Evolutionary conservation across 1,139 yeast genomes (phyloP).

Genomic region (Lodderomyces jiufengensis): DNA sequence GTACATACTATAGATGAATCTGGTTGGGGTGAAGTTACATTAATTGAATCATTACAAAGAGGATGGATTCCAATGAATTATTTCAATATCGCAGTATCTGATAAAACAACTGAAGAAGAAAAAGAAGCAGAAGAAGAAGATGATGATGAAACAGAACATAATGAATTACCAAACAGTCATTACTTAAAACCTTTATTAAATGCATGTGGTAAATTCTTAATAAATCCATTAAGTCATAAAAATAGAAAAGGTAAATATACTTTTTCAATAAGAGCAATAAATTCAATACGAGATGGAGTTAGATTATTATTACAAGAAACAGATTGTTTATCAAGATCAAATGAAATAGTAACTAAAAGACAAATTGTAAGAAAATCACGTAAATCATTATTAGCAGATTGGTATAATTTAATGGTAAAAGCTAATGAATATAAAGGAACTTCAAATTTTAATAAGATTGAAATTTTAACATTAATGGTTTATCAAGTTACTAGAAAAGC

Average conservation of each 20-base stretch:
- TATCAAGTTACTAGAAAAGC: conserved; percentile 75
- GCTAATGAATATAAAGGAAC: conserved; percentile 83
- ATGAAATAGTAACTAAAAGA: conserved; percentile 67
- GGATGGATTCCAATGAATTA: conserved; percentile 99
- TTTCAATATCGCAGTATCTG: conserved; percentile 58
- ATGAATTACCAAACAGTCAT: conserved; percentile 33
- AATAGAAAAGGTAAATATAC: conserved; percentile 41
- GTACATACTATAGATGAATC: conserved; percentile 87
- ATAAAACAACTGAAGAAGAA: conserved; percentile 19
- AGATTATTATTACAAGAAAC: conserved; percentile 70
- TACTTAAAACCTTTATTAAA: conserved; percentile 63
- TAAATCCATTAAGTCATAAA: conserved; percentile 59
- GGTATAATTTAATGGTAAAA: conserved; percentile 83
- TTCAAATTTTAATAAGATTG: conserved; percentile 60
- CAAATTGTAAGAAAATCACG: conserved; percentile 71
- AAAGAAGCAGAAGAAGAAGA: conserved; percentile 15
- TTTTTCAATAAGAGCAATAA: conserved; percentile 41
- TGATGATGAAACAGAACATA: conserved; percentile 20
- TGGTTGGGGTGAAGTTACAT: conserved; percentile 97
- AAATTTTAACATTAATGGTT: conserved; percentile 66
- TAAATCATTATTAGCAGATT: conserved; percentile 79
- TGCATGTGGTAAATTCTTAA: conserved; percentile 71
- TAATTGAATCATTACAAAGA: conserved; percentile 62
- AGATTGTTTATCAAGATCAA: conserved; percentile 80
- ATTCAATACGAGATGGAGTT: conserved; percentile 76